Percentiles rank a stretch among this genome's conserved stretches.
These are phyloP conservation scores for Dioscorea dumetorum DNA, from an alignment of 106 monocot species.

Conservation along the genomic window DNA sequence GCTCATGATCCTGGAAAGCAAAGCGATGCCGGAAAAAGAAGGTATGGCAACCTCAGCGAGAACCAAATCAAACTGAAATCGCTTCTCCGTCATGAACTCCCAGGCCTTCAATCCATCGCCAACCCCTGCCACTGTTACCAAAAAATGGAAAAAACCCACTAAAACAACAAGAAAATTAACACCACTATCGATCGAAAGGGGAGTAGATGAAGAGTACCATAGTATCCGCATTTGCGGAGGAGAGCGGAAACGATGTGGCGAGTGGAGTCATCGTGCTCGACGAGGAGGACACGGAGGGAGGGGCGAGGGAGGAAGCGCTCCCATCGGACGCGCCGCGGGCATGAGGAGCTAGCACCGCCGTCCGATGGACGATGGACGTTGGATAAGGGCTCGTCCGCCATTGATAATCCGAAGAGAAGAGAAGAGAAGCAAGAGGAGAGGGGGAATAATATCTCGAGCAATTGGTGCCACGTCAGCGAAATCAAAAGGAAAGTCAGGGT, in stretches of 20 bases:
- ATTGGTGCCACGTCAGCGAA: slow-evolving; percentile 1
- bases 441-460: background rate
- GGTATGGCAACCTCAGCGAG: slow-evolving; percentile 7
- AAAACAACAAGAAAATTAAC: background rate
- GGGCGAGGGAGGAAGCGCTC: slow-evolving; percentile 1
- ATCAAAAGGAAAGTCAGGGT: background rate
- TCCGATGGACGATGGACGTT: background rate
- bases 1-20: slow-evolving; percentile 1
- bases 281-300: slow-evolving; percentile 1
- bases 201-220: background rate
- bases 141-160: background rate
- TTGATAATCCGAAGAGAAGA: background rate
- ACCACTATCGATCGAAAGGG: background rate
- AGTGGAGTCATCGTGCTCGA: slow-evolving; percentile 6
- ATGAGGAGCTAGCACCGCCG: background rate
- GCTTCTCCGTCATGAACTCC: slow-evolving; percentile 3
- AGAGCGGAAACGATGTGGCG: slow-evolving; percentile 4
- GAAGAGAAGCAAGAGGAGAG: background rate
- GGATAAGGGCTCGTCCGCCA: background rate
- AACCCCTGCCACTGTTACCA: slow-evolving; percentile 1
- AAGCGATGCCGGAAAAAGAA: background rate
- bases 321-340: background rate
- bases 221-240: slow-evolving; percentile 4
- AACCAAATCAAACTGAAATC: slow-evolving; percentile 2
- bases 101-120: slow-evolving; percentile 8